Percentiles rank a stretch among this genome's conserved stretches.
Conservation (phyloP, 257 asterid species). For the Solanum corneliomulleri region DNA sequence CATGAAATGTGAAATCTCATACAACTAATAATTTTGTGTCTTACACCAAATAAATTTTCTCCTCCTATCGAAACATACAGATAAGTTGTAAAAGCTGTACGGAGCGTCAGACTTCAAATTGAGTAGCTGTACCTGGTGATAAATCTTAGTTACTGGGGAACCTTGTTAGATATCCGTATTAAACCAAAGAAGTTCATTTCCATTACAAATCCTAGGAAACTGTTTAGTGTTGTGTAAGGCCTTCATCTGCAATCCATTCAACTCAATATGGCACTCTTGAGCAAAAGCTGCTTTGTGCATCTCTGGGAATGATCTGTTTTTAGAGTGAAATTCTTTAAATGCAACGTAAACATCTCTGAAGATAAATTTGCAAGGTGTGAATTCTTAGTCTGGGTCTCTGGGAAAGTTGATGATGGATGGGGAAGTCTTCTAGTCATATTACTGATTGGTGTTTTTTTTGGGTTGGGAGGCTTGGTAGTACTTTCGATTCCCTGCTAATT, state of each 20-base stretch:
- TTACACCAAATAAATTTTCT: background rate
- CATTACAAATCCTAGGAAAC: background rate
- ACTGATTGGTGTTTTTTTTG: background rate
- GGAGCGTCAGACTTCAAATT: background rate
- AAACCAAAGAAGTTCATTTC: background rate
- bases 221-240: background rate
- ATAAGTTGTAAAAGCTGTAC: background rate
- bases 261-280: background rate
- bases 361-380: background rate
- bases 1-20: background rate
- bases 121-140: background rate
- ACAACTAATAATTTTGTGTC: background rate
- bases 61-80: background rate
- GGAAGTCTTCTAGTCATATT: background rate
- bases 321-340: background rate
- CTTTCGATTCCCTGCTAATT: background rate
- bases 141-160: background rate
- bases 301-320: background rate
- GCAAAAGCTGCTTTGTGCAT: background rate
- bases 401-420: background rate
- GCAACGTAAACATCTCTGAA: background rate
- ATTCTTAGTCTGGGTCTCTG: background rate
- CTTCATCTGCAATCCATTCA: background rate
- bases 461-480: background rate
- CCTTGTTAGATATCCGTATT: background rate